These are phyloP conservation scores for Fagopyrum homotropicum DNA, from an alignment of 148 eudicot species.

Conservation along the genomic window DNA sequence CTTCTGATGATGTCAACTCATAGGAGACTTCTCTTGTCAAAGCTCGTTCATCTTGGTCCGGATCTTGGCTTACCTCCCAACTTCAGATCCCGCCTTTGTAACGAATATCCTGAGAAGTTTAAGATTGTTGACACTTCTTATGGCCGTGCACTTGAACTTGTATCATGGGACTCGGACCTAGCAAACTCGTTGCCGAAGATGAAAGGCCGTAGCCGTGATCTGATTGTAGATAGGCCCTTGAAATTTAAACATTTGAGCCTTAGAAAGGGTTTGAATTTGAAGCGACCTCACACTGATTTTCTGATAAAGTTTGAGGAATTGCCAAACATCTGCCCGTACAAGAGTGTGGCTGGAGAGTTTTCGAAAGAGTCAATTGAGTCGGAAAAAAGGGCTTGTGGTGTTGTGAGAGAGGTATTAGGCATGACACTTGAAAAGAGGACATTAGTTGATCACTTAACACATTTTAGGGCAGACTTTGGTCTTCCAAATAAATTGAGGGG, in stretches of 20 bases:
- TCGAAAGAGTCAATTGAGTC: slow-evolving; percentile 50
- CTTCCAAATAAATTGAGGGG: slow-evolving; percentile 73
- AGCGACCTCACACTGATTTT: slow-evolving; percentile 57
- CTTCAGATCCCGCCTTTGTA: slow-evolving; percentile 69
- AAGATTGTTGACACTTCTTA: slow-evolving; percentile 83
- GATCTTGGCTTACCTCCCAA: slow-evolving; percentile 80
- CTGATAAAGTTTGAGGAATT: slow-evolving; percentile 59
- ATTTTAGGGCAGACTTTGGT: slow-evolving; percentile 86
- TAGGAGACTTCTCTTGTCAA: slow-evolving; percentile 58
- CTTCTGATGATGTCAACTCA: slow-evolving; percentile 80
- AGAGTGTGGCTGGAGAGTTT: slow-evolving; percentile 36
- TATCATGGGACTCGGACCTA: slow-evolving; percentile 53
- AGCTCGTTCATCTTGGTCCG: slow-evolving; percentile 75
- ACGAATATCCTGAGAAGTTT: slow-evolving; percentile 65
- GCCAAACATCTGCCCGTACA: slow-evolving; percentile 74
- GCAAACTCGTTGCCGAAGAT: slow-evolving; percentile 37
- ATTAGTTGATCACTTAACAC: slow-evolving; percentile 79
- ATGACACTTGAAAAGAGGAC: slow-evolving; percentile 84
- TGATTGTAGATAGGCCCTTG: slow-evolving; percentile 82
- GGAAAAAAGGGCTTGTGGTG: slow-evolving; percentile 84
- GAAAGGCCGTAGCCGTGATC: slow-evolving; percentile 26
- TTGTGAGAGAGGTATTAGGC: slow-evolving; percentile 84
- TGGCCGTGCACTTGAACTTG: slow-evolving; percentile 92
- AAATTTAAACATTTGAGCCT: slow-evolving; percentile 77
- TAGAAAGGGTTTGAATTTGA: slow-evolving; percentile 64